phyloP scores from a whole-genome alignment of 139 green algal genomes.

The Chlorella sp. region DNA sequence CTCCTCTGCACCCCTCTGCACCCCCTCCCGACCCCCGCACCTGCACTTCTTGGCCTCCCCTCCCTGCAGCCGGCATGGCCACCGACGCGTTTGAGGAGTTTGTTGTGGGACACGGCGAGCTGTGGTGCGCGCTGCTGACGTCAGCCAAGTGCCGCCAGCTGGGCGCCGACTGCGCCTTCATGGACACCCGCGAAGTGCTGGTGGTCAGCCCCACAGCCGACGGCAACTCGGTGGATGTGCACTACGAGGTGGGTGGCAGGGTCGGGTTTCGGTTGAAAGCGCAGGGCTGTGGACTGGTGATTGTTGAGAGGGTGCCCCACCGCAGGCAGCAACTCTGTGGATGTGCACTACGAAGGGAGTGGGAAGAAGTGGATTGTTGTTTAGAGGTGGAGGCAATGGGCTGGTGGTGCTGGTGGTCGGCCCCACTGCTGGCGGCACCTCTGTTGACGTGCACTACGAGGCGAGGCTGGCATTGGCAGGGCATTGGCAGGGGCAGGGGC shows the following conservation, averaged over 20 bases:
- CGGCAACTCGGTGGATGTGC: conserved; percentile 84
- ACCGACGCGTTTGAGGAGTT: conserved; percentile 95
- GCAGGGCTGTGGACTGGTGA: too few relatives aligned
- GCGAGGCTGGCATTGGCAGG: too few relatives aligned
- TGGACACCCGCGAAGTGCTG: conserved; percentile 96
- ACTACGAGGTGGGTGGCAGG: conserved; percentile 85
- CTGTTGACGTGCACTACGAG: too few relatives aligned
- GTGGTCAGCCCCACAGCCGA: conserved; percentile 73
- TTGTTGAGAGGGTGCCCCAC: not conserved
- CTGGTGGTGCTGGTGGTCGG: too few relatives aligned
- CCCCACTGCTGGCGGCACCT: too few relatives aligned
- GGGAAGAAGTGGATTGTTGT: not conserved
- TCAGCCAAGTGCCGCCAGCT: conserved; percentile 68
- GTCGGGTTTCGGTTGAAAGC: too few relatives aligned
- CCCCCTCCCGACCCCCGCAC: too few relatives aligned
- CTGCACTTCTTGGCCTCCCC: too few relatives aligned
- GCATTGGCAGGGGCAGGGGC: too few relatives aligned
- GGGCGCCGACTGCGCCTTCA: conserved; percentile 73
- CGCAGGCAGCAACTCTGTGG: not conserved
- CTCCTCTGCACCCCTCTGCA: not conserved
- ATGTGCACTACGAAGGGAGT: not conserved
- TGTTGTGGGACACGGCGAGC: conserved; percentile 97
- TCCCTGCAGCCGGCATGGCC: conserved; percentile 79
- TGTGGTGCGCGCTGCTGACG: conserved; percentile 95
- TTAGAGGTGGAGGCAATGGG: too few relatives aligned